These are phyloP conservation scores for Malus sieversii DNA, from an alignment of 306 rosid species.

Conservation along the genomic window DNA sequence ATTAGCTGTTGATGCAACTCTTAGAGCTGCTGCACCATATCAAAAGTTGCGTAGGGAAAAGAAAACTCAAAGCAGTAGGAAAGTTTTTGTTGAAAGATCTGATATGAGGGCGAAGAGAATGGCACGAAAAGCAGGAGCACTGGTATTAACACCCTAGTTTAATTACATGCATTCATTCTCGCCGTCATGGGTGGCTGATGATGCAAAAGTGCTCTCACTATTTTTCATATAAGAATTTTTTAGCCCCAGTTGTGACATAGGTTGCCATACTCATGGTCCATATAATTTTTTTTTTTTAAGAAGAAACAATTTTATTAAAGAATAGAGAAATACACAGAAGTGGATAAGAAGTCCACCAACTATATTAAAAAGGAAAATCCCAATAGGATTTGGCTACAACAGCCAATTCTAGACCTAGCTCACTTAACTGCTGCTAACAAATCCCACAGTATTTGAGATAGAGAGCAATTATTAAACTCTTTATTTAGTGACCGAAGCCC, in stretches of 20 bases:
- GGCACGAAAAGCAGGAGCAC: slow-evolving; percentile 98
- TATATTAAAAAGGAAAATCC: no score
- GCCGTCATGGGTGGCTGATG: background rate
- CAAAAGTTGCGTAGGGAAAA: slow-evolving; percentile 88
- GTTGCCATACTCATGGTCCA: background rate
- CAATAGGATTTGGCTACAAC: no score
- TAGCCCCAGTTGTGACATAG: background rate
- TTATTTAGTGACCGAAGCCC: no score
- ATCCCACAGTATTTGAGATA: no score
- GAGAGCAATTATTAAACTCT: no score
- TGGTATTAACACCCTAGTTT: slow-evolving; percentile 46
- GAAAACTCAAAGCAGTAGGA: slow-evolving; percentile 53
- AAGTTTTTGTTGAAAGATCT: slow-evolving; percentile 87
- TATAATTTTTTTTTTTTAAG: background rate
- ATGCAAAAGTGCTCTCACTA: background rate
- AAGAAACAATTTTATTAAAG: no score
- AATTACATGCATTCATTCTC: slow-evolving; percentile 1
- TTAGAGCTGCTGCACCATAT: slow-evolving; percentile 97
- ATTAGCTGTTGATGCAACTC: slow-evolving; percentile 97
- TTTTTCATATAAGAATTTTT: background rate
- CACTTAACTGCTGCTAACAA: no score
- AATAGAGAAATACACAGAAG: no score
- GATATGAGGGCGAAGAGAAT: slow-evolving; percentile 98
- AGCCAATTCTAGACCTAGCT: no score
- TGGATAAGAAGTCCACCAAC: no score